Percentiles rank a stretch among this genome's conserved stretches.
phyloP scores from a whole-genome alignment of 805 yeast species.

The Myxozyma melibiosi region DNA sequence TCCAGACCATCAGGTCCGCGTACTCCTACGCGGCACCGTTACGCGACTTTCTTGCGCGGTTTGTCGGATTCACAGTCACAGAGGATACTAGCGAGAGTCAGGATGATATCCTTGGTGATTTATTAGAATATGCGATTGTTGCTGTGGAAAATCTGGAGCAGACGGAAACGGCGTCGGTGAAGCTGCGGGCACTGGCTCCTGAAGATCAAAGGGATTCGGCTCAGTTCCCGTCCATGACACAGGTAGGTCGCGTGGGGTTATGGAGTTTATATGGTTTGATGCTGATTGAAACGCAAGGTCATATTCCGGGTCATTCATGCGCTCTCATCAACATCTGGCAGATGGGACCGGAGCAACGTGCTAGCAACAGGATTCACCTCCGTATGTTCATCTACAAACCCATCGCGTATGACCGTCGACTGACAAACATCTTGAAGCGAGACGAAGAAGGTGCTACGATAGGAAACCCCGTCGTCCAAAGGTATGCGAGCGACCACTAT shows the following conservation, averaged over 20 bases:
- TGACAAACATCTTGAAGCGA: neutral
- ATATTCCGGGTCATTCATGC: neutral
- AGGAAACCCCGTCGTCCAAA: slow-evolving; percentile 9
- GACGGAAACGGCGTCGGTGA: neutral
- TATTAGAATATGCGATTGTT: slow-evolving; percentile 3
- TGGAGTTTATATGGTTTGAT: no score
- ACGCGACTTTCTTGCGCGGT: slow-evolving; percentile 1
- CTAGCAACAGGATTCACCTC: slow-evolving; percentile 15
- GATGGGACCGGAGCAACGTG: neutral
- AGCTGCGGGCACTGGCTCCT: neutral
- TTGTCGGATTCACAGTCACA: neutral
- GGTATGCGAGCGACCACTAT: slow-evolving; percentile 20
- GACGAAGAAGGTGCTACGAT: slow-evolving; percentile 20
- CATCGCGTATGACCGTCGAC: neutral
- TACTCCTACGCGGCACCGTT: neutral
- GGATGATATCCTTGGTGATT: neutral
- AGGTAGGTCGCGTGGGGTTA: neutral
- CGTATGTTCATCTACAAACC: neutral
- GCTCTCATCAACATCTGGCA: neutral
- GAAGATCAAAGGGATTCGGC: neutral
- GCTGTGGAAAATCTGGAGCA: neutral
- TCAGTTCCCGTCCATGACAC: neutral
- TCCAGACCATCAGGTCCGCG: neutral
- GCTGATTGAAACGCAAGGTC: neutral
- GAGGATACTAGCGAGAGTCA: neutral